phyloP scores from a whole-genome alignment of 371 early-diverging fungal genomes.

The Mucor piriformis region DNA sequence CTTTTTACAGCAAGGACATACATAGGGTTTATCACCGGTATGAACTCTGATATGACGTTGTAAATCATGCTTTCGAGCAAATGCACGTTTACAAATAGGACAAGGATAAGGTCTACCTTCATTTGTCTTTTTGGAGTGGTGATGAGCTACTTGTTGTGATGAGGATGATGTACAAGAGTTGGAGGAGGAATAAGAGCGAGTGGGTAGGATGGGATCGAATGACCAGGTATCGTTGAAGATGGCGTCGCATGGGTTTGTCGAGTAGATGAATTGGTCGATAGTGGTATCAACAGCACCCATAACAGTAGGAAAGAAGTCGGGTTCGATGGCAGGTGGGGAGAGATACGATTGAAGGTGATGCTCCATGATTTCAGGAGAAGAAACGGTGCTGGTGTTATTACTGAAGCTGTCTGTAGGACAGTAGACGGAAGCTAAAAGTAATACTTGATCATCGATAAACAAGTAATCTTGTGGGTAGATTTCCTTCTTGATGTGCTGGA shows the following conservation, averaged over 20 bases:
- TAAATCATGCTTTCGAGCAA: constrained; percentile 71
- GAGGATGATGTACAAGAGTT: background rate
- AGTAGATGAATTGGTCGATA: too few species aligned
- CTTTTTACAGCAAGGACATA: constrained; percentile 62
- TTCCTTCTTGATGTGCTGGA: background rate
- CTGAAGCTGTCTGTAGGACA: background rate
- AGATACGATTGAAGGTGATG: too few species aligned
- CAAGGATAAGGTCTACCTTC: constrained; percentile 19
- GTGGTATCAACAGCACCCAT: too few species aligned
- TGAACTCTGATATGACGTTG: constrained; percentile 72
- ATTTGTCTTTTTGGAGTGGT: background rate
- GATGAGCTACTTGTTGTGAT: too few species aligned
- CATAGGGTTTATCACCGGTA: constrained; percentile 67
- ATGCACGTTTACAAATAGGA: constrained; percentile 28
- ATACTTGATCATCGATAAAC: background rate
- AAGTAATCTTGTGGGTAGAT: background rate
- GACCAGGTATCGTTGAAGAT: too few species aligned
- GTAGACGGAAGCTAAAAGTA: background rate
- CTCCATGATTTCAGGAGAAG: too few species aligned
- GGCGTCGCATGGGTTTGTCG: too few species aligned
- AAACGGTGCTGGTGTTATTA: too few species aligned
- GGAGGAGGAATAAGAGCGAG: background rate
- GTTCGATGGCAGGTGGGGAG: too few species aligned
- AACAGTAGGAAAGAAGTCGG: too few species aligned
- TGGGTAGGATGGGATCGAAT: too few species aligned